Evolutionary conservation across 371 early-diverging fungal species (phyloP).

Genomic region (Mortierella sp.): DNA sequence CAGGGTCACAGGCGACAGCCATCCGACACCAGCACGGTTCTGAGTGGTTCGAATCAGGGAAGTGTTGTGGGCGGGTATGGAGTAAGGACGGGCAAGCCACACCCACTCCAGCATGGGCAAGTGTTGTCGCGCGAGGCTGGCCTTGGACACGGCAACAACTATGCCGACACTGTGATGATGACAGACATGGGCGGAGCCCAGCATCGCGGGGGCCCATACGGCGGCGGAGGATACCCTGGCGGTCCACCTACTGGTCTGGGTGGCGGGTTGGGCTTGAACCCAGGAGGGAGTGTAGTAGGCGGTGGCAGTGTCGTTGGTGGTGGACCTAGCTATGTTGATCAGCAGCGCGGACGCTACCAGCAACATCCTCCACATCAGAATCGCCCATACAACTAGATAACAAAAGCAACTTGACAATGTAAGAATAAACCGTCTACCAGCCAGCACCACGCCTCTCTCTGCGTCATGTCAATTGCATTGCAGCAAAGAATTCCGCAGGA

Average conservation of each 20-base stretch:
- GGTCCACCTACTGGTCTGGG: conserved; percentile 45
- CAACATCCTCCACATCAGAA: conserved; percentile 19
- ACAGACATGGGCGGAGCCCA: conserved; percentile 38
- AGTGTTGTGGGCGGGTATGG: conserved; percentile 53
- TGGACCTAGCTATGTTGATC: conserved; percentile 42
- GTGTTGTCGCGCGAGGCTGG: conserved; percentile 31
- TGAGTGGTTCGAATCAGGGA: conserved; percentile 57
- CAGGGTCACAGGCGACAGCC: conserved; percentile 45
- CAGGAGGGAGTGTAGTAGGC: conserved; percentile 46
- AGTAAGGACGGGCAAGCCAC: conserved; percentile 27
- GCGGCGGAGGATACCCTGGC: conserved; percentile 17
- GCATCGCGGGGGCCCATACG: conserved; percentile 37
- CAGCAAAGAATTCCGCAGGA: too few relatives aligned
- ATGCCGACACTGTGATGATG: conserved; percentile 53
- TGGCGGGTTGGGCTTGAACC: conserved; percentile 33
- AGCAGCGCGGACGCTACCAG: conserved; percentile 50
- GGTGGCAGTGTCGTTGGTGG: conserved; percentile 29
- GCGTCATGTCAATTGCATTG: too few relatives aligned
- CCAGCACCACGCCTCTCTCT: not conserved
- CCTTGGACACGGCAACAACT: conserved; percentile 38
- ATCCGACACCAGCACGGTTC: conserved; percentile 50
- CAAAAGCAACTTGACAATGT: not conserved
- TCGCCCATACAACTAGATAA: conserved; percentile 34
- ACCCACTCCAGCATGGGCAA: conserved; percentile 36
- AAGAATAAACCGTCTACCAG: not conserved